Evolutionary conservation across 306 rosid species (phyloP).

Genomic region (Macrotyloma uniflorum): DNA sequence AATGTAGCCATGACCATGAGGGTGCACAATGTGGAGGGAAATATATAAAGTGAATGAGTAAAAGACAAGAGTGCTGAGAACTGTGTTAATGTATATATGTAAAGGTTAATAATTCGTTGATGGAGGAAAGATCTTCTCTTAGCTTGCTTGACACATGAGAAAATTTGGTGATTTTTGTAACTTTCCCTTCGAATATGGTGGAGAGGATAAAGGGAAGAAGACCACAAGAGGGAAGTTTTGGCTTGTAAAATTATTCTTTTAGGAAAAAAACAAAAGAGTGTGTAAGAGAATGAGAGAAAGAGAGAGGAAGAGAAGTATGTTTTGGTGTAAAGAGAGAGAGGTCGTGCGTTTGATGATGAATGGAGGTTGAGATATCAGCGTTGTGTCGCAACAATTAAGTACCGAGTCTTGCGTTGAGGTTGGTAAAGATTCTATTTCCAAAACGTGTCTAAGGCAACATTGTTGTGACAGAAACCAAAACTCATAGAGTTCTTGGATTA

Average conservation of each 20-base stretch:
- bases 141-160: slow-evolving; percentile 7
- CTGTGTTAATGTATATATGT: slow-evolving; percentile 3
- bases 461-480: slow-evolving; percentile 14
- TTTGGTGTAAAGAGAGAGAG: neutral
- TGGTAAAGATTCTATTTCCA: slow-evolving; percentile 31
- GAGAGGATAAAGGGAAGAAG: slow-evolving; percentile 37
- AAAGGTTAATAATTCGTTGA: neutral
- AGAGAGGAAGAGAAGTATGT: neutral
- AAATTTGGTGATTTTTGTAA: slow-evolving; percentile 22
- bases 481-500: slow-evolving; percentile 3
- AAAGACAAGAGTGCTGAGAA: slow-evolving; percentile 11
- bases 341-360: slow-evolving; percentile 20
- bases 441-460: slow-evolving; percentile 31
- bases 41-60: slow-evolving; percentile 18
- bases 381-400: slow-evolving; percentile 30
- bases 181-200: slow-evolving; percentile 40
- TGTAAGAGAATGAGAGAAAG: too few species aligned
- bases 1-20: slow-evolving; percentile 41
- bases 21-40: neutral
- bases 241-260: neutral
- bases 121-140: slow-evolving; percentile 25
- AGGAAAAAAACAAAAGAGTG: neutral
- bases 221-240: slow-evolving; percentile 3
- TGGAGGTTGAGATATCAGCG: slow-evolving; percentile 51
- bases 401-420: slow-evolving; percentile 47